Conservation (phyloP, 805 yeast genomes). For the Cyberlindnera maritima region DNA sequence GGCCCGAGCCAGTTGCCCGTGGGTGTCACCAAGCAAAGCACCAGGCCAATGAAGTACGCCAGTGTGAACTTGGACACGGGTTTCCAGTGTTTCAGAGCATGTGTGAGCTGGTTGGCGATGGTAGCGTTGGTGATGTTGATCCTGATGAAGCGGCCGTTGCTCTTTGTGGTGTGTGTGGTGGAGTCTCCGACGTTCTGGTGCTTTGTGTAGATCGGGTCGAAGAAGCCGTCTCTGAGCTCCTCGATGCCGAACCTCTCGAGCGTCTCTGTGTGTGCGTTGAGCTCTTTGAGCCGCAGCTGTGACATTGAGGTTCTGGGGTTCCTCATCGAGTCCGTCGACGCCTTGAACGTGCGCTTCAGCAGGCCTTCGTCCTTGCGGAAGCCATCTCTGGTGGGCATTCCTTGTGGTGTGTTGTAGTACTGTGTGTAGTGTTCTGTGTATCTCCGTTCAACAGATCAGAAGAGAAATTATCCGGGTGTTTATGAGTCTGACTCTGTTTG, state of each 20-base stretch:
- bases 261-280: slow-evolving; percentile 20
- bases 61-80: slow-evolving; percentile 23
- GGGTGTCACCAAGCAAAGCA: slow-evolving; percentile 37
- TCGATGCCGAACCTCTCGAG: slow-evolving; percentile 37
- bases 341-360: slow-evolving; percentile 14
- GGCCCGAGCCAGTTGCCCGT: slow-evolving; percentile 43
- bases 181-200: slow-evolving; percentile 19
- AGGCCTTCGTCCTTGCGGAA: slow-evolving; percentile 3
- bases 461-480: too few species aligned
- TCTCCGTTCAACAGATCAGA: too few species aligned
- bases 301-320: slow-evolving; percentile 35
- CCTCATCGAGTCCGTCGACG: slow-evolving; percentile 8
- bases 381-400: background rate
- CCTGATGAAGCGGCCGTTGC: background rate
- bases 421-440: too few species aligned
- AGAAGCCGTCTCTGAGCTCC: slow-evolving; percentile 47
- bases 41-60: slow-evolving; percentile 39
- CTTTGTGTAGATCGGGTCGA: slow-evolving; percentile 42
- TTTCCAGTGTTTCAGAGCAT: slow-evolving; percentile 16
- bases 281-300: slow-evolving; percentile 31
- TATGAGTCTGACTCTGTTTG: too few species aligned
- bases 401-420: background rate
- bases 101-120: background rate
- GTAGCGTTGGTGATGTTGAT: background rate
- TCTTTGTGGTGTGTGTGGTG: background rate